Percentiles rank a stretch among this genome's conserved stretches.
These are phyloP conservation scores for Lablab purpureus DNA, from an alignment of 306 rosid species.

Conservation along the genomic window DNA sequence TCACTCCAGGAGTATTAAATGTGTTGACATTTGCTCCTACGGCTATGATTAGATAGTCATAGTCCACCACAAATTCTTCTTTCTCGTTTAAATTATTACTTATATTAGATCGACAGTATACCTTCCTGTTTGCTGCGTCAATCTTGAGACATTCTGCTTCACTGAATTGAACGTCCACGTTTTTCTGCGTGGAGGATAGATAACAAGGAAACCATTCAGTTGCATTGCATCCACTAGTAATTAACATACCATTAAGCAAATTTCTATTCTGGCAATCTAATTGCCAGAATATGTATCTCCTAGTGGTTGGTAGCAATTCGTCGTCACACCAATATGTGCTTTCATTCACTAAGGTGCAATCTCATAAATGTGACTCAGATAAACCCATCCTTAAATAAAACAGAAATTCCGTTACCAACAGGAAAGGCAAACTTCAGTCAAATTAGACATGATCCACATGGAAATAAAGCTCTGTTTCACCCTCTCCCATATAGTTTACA, in stretches of 20 bases:
- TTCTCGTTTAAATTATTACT: constrained; percentile 61
- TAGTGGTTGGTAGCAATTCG: constrained; percentile 26
- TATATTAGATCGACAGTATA: constrained; percentile 74
- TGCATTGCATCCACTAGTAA: constrained; percentile 28
- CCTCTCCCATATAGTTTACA: neutral
- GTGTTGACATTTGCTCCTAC: constrained; percentile 97
- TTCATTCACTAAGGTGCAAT: neutral
- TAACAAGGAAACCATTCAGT: constrained; percentile 38
- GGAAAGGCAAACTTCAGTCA: too few species aligned
- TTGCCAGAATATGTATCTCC: constrained; percentile 9
- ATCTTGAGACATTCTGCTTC: constrained; percentile 95
- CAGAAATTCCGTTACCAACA: neutral
- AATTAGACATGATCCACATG: too few species aligned
- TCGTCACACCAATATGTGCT: neutral
- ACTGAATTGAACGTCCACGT: constrained; percentile 57
- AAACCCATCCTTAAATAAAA: neutral
- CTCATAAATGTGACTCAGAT: neutral
- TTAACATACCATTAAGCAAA: neutral
- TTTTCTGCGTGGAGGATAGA: constrained; percentile 65
- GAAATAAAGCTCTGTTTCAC: neutral
- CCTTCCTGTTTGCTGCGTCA: constrained; percentile 83
- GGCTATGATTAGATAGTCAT: constrained; percentile 81
- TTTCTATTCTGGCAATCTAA: constrained; percentile 17
- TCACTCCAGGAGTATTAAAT: constrained; percentile 96
- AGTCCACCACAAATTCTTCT: constrained; percentile 82